Evolutionary conservation across 1,284 basidiomycete genomes (phyloP), one percentile per base, ranked within the genome.

Genomic region (Peniophora sp.): DNA sequence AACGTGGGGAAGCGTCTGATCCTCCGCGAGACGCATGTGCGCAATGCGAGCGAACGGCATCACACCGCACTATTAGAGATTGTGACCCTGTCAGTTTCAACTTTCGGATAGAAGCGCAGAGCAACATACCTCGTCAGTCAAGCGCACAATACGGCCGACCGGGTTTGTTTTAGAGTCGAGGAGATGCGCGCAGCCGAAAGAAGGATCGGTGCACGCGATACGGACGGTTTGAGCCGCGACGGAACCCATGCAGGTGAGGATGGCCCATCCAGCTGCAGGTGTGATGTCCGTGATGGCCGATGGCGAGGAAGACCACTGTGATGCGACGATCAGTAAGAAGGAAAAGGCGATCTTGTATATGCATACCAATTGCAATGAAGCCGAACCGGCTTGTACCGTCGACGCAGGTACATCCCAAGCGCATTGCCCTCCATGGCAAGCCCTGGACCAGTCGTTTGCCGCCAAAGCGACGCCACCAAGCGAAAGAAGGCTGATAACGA

Each of bases 41-140:
- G 73, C 69, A n/a, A 81, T 68, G 9, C 75, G 67, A 0, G 76
- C 77, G 57, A 81, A 81, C 0, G 77, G 71, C 50, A 64, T 69
- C 44, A 59, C 57, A 14, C 73, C 74, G 52, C 78, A 80, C 77
- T 78, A 49, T n/a, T 32, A 32, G 46, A 37, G 24, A 24, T 42
- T n/a, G 46, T 11, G 43, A 11, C 24, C 39, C 17, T 6, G 43
- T 11, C 24, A 18, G 24, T 24, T 3, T 24, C 12, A n/a, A n/a
- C n/a, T n/a, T n/a, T n/a, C n/a, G n/a, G 24, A 5, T 43, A 20
- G 17, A 46, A 15, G 24, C n/a, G n/a, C n/a, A n/a, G 41, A 11
- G 51, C 23, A 41, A 66, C 74, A 47, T 51, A 78, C 76, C 51
- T 64, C 62, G 54, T 78, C 67, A 3, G 78, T 76, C 8, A 80